Base-by-base conservation (phyloP, 495 filamentous ascomycete species). In the Tuber microsphaerosporum region DNA sequence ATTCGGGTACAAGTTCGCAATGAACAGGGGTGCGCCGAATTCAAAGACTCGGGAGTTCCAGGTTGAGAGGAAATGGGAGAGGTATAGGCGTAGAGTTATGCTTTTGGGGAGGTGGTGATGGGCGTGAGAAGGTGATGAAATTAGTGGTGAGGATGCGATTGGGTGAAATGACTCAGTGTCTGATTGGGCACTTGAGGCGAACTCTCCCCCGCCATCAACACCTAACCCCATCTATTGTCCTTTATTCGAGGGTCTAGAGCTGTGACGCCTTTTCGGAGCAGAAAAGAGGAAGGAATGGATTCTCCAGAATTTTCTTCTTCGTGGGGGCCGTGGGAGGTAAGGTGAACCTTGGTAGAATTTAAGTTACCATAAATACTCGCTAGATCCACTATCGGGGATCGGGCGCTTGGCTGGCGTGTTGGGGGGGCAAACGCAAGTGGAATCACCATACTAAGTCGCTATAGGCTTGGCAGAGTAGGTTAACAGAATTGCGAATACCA, bases 41-140 rank as follows among this genome's bases (percentile, higher is more conserved):
- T 92, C 90, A 83, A 91, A 92, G 70, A 88, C 83, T 69, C 90
- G 86, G 1, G 90, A 89, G 79, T 92, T 92, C 90, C 89, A 92
- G 73, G 90, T 87, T 7, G 89, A 91, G 0, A 91, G 85, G 74
- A 87, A 85, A 81, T 91, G 90, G 0, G 90, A 89, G 31, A 84
- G 83, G 77, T 89, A 90, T 1, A 88, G 51, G 51, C 51, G 51
- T 61, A 61, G 51, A 9, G 85, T 65, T 34, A 65, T 65, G 26
- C 16, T 31, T 31, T 65, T 16, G 12, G 56, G 26, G 6, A 34
- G 56, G 56, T 34, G 56, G 12, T 34, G 22, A 7, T 56, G 48
- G 7, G 48, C 4, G 1, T 46, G 1, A 1, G 14, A 12, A 46
- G 16, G 39, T 41, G 51, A 3, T 10, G n/a, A n/a, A 1, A n/a